Evolutionary conservation across 495 filamentous ascomycete species (phyloP).

Genomic region (Aspergillus cavernicola): DNA sequence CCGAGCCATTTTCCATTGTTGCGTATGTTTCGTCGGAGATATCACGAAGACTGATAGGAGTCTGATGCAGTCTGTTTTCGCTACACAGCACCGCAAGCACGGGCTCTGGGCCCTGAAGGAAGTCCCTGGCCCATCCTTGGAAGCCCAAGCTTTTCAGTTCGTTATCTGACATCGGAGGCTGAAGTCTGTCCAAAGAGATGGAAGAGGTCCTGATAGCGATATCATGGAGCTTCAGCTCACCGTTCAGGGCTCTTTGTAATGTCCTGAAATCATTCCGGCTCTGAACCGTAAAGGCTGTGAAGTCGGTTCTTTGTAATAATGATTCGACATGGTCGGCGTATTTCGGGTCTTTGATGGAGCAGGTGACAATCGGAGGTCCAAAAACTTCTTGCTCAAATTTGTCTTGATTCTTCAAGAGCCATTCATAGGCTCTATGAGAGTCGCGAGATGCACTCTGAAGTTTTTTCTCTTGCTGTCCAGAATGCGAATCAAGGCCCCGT

Average conservation of each 20-base stretch:
- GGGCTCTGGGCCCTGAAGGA: conserved; percentile 73
- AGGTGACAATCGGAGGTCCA: conserved; percentile 78
- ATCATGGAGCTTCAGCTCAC: conserved; percentile 56
- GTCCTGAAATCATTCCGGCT: conserved; percentile 68
- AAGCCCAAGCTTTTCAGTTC: conserved; percentile 62
- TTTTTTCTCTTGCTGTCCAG: conserved; percentile 68
- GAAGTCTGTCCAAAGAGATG: conserved; percentile 46
- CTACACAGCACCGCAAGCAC: conserved; percentile 84
- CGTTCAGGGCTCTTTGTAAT: conserved; percentile 43
- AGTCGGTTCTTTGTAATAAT: conserved; percentile 58
- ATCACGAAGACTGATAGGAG: conserved; percentile 58
- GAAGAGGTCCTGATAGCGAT: conserved; percentile 60
- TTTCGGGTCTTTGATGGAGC: conserved; percentile 71
- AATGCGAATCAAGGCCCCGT: conserved; percentile 63
- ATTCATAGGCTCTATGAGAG: conserved; percentile 67
- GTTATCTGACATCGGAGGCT: conserved; percentile 48
- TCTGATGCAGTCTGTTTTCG: conserved; percentile 60
- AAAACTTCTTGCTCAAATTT: conserved; percentile 78
- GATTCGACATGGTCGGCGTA: conserved; percentile 75
- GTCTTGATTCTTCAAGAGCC: conserved; percentile 68
- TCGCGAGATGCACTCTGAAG: conserved; percentile 57
- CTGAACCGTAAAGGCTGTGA: conserved; percentile 72
- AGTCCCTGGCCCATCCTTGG: conserved; percentile 75
- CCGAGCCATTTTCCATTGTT: conserved; percentile 46
- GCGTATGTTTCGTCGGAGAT: conserved; percentile 62